phyloP scores from a whole-genome alignment of 345 rosid species.

The Triadica sebifera region DNA sequence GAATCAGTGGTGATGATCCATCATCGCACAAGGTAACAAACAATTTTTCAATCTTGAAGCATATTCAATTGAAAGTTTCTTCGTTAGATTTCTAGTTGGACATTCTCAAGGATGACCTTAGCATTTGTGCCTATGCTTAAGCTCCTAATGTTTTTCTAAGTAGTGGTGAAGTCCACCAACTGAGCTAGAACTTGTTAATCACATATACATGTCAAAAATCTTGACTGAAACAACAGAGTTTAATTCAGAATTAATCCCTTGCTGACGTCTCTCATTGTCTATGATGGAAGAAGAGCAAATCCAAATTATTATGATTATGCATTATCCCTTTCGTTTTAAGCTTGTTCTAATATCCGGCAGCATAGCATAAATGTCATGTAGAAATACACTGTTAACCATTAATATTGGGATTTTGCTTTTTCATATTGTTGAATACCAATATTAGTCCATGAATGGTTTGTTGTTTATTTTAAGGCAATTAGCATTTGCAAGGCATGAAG shows the following conservation, averaged over 20 bases:
- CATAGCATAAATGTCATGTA: not conserved
- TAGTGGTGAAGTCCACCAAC: not conserved
- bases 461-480: no score
- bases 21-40: conserved; percentile 77
- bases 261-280: no score
- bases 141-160: not conserved
- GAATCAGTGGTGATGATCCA: conserved; percentile 85
- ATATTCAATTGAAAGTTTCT: not conserved
- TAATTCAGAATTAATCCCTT: no score
- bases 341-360: not conserved
- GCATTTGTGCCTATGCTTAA: not conserved
- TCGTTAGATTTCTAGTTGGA: no score
- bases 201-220: no score
- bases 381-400: not conserved
- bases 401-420: not conserved
- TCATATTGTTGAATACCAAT: not conserved
- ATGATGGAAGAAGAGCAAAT: no score
- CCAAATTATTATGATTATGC: no score
- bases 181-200: not conserved
- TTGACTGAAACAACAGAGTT: no score
- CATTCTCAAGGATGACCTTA: not conserved
- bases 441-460: not conserved
- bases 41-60: not conserved
- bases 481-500: not conserved
- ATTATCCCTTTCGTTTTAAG: no score